Evolutionary conservation across 441 rosid genomes (phyloP).

Genomic region (Pelargonium australe): DNA sequence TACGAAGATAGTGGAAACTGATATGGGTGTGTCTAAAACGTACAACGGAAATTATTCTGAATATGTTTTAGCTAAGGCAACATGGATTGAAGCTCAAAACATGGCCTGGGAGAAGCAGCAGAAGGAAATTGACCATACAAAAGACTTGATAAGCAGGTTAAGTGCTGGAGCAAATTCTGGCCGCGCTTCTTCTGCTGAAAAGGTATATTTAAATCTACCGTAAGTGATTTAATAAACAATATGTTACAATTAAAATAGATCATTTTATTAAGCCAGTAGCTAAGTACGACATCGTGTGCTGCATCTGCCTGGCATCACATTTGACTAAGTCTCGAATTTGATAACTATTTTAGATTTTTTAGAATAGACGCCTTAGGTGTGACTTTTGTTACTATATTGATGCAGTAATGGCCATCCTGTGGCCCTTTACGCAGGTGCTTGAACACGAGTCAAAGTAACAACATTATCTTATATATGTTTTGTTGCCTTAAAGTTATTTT

Average conservation of each 20-base stretch:
- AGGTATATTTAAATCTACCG: slow-evolving; percentile 38
- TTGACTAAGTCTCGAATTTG: neutral
- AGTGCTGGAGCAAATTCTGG: slow-evolving; percentile 85
- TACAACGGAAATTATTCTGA: slow-evolving; percentile 82
- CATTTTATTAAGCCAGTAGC: neutral
- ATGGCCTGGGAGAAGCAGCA: slow-evolving; percentile 92
- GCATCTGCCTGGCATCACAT: neutral
- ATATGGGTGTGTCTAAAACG: slow-evolving; percentile 84
- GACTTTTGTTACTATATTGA: neutral
- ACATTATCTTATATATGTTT: neutral
- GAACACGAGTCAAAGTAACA: neutral
- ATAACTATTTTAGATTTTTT: neutral
- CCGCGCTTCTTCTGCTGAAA: slow-evolving; percentile 94
- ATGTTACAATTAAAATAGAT: neutral
- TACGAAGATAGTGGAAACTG: slow-evolving; percentile 92
- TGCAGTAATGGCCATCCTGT: no score
- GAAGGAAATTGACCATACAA: slow-evolving; percentile 76
- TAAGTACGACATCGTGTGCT: neutral
- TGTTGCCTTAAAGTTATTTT: neutral
- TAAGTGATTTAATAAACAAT: neutral
- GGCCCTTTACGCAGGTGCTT: neutral
- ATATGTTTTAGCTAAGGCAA: slow-evolving; percentile 62
- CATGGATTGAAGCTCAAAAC: slow-evolving; percentile 66
- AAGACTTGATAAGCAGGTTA: slow-evolving; percentile 60
- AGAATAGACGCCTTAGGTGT: neutral